Conservation (phyloP, 163 green algal genomes). For the Scenedesmus sp. region DNA sequence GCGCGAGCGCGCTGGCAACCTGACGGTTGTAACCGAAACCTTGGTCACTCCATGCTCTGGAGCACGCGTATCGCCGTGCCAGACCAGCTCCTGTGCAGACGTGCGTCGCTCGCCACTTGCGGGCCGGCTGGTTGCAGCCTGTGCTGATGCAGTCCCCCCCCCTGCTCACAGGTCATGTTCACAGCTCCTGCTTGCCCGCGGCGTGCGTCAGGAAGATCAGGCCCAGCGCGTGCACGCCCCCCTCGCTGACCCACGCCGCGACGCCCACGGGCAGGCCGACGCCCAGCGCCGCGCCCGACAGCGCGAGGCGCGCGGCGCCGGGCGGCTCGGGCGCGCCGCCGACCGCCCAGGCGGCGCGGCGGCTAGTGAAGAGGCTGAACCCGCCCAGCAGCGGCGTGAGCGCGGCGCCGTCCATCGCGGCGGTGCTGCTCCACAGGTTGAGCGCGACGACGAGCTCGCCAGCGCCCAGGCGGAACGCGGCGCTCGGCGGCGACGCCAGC, state of each 20-base stretch:
- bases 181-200: constrained; percentile 22
- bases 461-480: constrained; percentile 8
- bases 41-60: no score
- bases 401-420: constrained; percentile 13
- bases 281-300: constrained; percentile 4
- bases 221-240: constrained; percentile 30
- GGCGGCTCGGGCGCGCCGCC: constrained; percentile 24
- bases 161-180: no score
- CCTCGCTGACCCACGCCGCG: constrained; percentile 19
- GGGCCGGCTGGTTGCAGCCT: no score
- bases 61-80: no score
- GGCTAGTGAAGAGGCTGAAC: constrained; percentile 20
- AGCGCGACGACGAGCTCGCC: constrained; percentile 22
- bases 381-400: constrained; percentile 30
- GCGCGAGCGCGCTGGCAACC: no score
- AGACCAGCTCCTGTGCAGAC: no score
- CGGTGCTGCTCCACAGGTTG: constrained; percentile 19
- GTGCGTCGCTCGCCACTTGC: no score
- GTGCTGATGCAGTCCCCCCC: no score
- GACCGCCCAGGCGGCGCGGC: neutral
- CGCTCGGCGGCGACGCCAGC: constrained; percentile 5
- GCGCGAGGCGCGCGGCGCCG: constrained; percentile 5
- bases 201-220: constrained; percentile 7
- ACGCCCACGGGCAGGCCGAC: constrained; percentile 34
- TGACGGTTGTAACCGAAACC: no score